Evolutionary conservation across 768 basidiomycete genomes (phyloP).

Genomic region (Trametes meyenii): DNA sequence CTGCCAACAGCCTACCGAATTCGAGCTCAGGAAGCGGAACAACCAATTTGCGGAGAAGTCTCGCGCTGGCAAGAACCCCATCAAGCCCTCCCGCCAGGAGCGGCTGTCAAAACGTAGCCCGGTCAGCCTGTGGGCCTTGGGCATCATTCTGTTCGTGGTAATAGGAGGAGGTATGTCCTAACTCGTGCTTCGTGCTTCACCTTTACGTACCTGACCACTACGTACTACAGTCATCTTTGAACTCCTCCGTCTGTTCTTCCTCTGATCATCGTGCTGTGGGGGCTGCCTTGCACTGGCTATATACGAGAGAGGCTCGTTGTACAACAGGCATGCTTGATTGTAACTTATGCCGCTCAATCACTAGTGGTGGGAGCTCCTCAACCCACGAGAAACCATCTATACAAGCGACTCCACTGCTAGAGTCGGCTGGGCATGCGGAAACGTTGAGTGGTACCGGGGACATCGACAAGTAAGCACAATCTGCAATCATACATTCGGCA

Average conservation of each 20-base stretch:
- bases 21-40: conserved; percentile 81
- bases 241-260: conserved; percentile 64
- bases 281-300: neutral
- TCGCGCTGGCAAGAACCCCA: conserved; percentile 74
- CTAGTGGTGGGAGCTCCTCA: conserved; percentile 1
- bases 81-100: conserved; percentile 73
- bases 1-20: conserved; percentile 71
- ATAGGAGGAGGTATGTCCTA: conserved; percentile 71
- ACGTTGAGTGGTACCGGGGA: neutral
- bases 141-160: conserved; percentile 74
- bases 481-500: neutral
- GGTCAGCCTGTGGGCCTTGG: conserved; percentile 74
- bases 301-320: conserved; percentile 21
- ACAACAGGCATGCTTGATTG: conserved; percentile 12
- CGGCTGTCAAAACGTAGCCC: conserved; percentile 72
- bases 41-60: conserved; percentile 77
- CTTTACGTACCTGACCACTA: neutral
- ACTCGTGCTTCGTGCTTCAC: neutral
- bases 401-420: neutral
- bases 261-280: conserved; percentile 40
- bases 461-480: neutral
- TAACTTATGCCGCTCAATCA: conserved; percentile 23
- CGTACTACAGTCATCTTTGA: conserved; percentile 68
- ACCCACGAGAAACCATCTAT: neutral
- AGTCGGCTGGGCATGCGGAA: neutral